Percentiles rank a stretch among this genome's conserved stretches.
Evolutionary conservation across 176 grass and related monocot species (phyloP).

Genomic region (Avena eriantha): DNA sequence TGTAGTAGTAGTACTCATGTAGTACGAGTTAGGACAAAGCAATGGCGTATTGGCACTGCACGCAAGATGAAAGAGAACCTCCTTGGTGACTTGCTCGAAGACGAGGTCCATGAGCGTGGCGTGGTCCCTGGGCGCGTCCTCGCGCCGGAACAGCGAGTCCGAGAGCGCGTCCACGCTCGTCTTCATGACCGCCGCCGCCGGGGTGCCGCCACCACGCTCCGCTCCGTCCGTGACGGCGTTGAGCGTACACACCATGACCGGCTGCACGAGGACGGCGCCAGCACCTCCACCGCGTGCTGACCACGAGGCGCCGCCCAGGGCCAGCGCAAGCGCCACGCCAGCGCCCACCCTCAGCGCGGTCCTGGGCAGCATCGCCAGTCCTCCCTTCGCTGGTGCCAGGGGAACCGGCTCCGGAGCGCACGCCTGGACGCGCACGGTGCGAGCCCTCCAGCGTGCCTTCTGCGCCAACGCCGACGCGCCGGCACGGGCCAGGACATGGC

Average conservation of each 20-base stretch:
- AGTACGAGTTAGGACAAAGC: background rate
- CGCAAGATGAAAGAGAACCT: conserved; percentile 34
- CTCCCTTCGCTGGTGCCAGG: background rate
- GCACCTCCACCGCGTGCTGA: conserved; percentile 36
- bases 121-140: conserved; percentile 46
- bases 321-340: conserved; percentile 49
- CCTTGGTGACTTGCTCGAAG: conserved; percentile 70
- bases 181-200: conserved; percentile 14
- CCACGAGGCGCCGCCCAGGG: conserved; percentile 46
- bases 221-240: conserved; percentile 31
- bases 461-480: background rate
- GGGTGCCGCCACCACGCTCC: background rate
- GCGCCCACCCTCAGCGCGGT: conserved; percentile 41
- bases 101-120: conserved; percentile 66
- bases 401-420: too few relatives aligned
- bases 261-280: background rate
- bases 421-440: background rate
- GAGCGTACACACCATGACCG: conserved; percentile 24
- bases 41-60: background rate
- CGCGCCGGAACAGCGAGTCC: conserved; percentile 56
- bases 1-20: too few relatives aligned
- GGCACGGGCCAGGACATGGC: background rate
- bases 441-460: background rate
- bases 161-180: conserved; percentile 60
- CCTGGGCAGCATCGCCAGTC: background rate